Conservation (phyloP, 345 rosid species). For the Eutrema heterophyllum region DNA sequence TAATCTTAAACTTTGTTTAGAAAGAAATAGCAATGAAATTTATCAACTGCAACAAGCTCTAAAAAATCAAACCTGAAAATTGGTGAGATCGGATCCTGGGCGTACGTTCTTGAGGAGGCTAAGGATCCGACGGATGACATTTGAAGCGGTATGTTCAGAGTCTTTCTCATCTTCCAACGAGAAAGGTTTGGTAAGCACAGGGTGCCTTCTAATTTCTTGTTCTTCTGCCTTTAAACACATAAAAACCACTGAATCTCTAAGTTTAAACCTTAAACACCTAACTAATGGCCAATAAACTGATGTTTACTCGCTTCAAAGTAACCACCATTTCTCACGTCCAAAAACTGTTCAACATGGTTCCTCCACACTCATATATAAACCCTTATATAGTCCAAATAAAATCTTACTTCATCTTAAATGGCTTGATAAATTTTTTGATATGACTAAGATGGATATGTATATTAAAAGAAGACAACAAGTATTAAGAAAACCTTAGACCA, state of each 20-base stretch:
- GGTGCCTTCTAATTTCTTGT: slow-evolving; percentile 3
- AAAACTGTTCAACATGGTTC: not conserved
- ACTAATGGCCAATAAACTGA: not conserved
- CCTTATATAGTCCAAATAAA: not conserved
- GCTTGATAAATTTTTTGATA: not conserved
- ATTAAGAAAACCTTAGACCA: no score
- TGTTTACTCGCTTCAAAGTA: not conserved
- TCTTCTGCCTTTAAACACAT: slow-evolving; percentile 11
- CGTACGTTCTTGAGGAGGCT: slow-evolving; percentile 48
- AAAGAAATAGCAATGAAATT: not conserved
- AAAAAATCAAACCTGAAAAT: slow-evolving; percentile 41
- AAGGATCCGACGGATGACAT: slow-evolving; percentile 36
- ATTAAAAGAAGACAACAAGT: not conserved
- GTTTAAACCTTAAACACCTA: not conserved
- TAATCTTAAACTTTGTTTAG: no score
- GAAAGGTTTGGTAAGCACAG: slow-evolving; percentile 45
- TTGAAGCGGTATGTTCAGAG: slow-evolving; percentile 38
- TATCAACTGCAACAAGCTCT: not conserved
- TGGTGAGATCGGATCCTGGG: slow-evolving; percentile 57
- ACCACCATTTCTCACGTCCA: not conserved
- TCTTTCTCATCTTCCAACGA: slow-evolving; percentile 42
- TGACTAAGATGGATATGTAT: not conserved
- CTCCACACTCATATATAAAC: not conserved
- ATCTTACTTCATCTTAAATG: not conserved
- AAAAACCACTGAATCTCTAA: not conserved